A percentile compares a stretch with the other conserved stretches of the same genome.
Conservation (phyloP, 139 green algal species). For the Haematococcus sp. region DNA sequence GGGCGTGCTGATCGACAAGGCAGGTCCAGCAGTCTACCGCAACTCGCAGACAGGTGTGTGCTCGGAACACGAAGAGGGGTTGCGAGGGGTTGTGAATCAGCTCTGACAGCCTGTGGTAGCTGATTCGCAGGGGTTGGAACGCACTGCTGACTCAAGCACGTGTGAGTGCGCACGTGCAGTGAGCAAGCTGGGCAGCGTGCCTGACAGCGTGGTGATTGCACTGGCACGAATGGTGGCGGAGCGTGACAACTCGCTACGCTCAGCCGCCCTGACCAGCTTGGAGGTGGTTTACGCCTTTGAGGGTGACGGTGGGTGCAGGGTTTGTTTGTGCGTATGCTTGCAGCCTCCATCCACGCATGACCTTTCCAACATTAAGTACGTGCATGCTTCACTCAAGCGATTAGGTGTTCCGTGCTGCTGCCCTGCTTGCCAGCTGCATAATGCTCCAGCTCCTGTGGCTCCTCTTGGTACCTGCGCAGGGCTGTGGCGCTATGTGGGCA, state of each 20-base stretch:
- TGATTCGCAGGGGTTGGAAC: not conserved
- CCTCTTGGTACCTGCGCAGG: conserved; percentile 10
- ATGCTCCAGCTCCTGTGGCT: too few relatives aligned
- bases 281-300: conserved; percentile 76
- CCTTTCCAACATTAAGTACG: too few relatives aligned
- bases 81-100: not conserved
- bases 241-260: conserved; percentile 76
- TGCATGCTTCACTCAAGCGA: too few relatives aligned
- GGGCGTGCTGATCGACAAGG: conserved; percentile 54
- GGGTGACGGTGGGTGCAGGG: conserved; percentile 37
- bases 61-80: not conserved
- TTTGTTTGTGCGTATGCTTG: too few relatives aligned
- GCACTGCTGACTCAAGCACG: too few relatives aligned
- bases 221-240: conserved; percentile 74
- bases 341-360: too few relatives aligned
- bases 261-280: conserved; percentile 71
- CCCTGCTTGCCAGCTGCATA: too few relatives aligned
- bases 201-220: conserved; percentile 25
- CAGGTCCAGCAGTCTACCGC: conserved; percentile 49
- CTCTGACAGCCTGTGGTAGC: not conserved
- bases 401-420: too few relatives aligned
- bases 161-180: not conserved
- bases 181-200: not conserved
- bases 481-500: conserved; percentile 72
- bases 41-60: too few relatives aligned